These are phyloP conservation scores for Curvularia eragrostidis DNA, from an alignment of 2,329 filamentous ascomycete species.

Conservation along the genomic window DNA sequence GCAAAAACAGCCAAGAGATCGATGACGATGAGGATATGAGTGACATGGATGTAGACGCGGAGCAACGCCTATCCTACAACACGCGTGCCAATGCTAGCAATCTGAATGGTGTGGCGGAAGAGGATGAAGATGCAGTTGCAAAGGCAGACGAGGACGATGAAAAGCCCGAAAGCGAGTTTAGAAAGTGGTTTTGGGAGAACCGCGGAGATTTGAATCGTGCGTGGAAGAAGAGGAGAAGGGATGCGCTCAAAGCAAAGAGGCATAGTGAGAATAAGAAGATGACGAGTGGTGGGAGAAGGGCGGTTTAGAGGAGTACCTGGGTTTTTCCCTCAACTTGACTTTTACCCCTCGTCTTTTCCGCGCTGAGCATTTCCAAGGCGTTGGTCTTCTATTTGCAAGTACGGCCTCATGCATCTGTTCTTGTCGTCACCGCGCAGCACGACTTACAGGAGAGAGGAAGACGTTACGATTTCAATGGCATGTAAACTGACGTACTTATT, in stretches of 20 bases:
- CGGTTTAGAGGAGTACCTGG: not conserved
- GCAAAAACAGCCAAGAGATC: conserved; percentile 50
- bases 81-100: conserved; percentile 38
- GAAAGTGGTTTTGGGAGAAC: conserved; percentile 66
- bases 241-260: conserved; percentile 66
- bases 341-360: not conserved
- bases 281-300: conserved; percentile 21
- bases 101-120: conserved; percentile 34
- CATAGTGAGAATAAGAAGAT: conserved; percentile 65
- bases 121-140: conserved; percentile 26
- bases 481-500: not conserved
- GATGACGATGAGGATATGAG: conserved; percentile 55
- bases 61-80: conserved; percentile 39
- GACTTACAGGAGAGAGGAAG: not conserved
- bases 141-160: conserved; percentile 27
- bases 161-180: conserved; percentile 63
- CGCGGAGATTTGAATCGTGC: conserved; percentile 56
- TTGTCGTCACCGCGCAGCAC: not conserved
- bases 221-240: conserved; percentile 64
- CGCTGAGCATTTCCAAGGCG: not conserved
- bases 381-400: not conserved
- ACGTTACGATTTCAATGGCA: not conserved
- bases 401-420: not conserved
- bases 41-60: conserved; percentile 23
- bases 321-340: not conserved